Evolutionary conservation across 768 basidiomycete species (phyloP).

Genomic region (Daedaleopsis nitida): DNA sequence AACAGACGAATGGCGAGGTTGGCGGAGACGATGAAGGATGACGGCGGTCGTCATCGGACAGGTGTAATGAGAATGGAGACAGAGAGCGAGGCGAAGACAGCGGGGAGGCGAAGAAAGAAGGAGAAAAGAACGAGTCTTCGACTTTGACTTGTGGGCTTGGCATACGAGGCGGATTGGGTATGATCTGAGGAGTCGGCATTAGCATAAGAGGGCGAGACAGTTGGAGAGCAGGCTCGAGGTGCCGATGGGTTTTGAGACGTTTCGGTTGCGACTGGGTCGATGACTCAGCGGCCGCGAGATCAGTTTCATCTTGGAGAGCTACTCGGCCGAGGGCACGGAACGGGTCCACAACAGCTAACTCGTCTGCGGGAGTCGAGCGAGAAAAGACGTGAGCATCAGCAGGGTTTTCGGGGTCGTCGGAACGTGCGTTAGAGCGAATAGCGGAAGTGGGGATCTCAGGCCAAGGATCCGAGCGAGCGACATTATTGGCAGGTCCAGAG

Average conservation of each 20-base stretch:
- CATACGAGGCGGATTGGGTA: not conserved
- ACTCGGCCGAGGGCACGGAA: no score
- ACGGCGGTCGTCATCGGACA: not conserved
- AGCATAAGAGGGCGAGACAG: no score
- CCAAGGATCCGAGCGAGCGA: not conserved
- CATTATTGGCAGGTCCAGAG: not conserved
- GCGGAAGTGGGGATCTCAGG: not conserved
- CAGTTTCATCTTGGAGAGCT: no score
- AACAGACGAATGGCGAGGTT: not conserved
- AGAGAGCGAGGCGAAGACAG: not conserved
- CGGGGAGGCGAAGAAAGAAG: not conserved
- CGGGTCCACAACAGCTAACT: no score
- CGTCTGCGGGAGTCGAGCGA: no score
- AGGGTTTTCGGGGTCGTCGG: not conserved
- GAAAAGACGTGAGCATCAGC: not conserved
- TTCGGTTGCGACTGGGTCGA: no score
- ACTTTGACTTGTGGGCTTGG: not conserved
- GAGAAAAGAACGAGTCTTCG: not conserved
- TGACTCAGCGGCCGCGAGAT: no score
- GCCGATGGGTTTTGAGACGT: no score
- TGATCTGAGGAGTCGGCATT: no score
- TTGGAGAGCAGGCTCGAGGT: no score
- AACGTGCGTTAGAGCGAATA: not conserved
- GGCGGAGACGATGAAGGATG: conserved; percentile 2
- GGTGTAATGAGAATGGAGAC: not conserved